Percentiles rank a stretch among this genome's conserved stretches.
Evolutionary conservation across 2,329 filamentous ascomycete species (phyloP).

Genomic region (Colletotrichum sp.): DNA sequence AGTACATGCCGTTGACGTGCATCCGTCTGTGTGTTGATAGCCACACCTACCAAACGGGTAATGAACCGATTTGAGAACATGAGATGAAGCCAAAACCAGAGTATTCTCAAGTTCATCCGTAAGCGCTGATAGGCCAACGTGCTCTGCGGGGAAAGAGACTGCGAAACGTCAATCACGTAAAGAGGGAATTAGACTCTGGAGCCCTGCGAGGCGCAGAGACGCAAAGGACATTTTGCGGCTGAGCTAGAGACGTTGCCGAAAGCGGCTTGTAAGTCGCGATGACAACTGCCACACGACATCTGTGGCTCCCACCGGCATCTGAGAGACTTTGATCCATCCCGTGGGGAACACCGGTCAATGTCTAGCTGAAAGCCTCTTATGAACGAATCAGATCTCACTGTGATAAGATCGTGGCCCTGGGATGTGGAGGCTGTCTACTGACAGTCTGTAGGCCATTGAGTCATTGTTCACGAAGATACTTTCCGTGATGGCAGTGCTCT

Average conservation of each 20-base stretch:
- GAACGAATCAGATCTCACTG: not conserved
- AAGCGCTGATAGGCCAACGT: not conserved
- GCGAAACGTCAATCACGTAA: not conserved
- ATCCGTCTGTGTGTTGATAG: not conserved
- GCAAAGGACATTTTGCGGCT: not conserved
- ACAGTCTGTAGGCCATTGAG: not conserved
- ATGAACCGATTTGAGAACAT: not conserved
- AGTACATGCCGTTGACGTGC: not conserved
- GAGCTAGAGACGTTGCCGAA: not conserved
- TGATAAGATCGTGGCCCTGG: not conserved
- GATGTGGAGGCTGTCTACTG: not conserved
- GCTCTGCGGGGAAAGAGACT: not conserved
- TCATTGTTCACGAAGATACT: not conserved
- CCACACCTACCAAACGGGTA: not conserved
- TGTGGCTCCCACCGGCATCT: not conserved
- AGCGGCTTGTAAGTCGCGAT: not conserved
- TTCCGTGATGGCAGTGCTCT: not conserved
- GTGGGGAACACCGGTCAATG: not conserved
- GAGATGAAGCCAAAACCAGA: not conserved
- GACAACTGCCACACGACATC: not conserved
- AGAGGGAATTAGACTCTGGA: not conserved
- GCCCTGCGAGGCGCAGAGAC: not conserved
- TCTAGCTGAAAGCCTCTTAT: not conserved
- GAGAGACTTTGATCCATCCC: not conserved
- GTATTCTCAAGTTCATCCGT: not conserved